phyloP scores from a whole-genome alignment of 108 stramenopile species.

The Cyclotella cryptica region DNA sequence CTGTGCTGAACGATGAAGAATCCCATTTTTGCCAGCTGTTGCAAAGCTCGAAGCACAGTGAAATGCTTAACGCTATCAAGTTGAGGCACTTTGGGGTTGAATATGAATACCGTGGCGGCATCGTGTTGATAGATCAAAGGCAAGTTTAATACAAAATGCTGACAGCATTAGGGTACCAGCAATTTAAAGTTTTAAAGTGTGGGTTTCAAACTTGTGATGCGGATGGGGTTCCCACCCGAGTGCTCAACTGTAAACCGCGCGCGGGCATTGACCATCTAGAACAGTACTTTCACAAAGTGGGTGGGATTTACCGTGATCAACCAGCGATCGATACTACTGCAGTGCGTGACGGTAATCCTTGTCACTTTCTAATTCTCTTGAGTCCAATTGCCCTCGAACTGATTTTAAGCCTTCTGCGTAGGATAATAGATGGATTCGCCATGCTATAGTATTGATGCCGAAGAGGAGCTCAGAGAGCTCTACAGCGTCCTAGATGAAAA shows the following conservation, averaged over 20 bases:
- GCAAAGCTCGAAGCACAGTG: neutral
- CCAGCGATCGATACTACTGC: conserved; percentile 10
- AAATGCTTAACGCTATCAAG: neutral
- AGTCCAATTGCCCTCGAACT: too few relatives aligned
- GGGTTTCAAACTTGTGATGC: too few relatives aligned
- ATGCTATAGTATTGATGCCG: conserved; percentile 20
- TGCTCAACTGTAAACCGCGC: neutral
- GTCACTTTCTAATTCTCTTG: conserved; percentile 8
- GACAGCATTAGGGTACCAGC: too few relatives aligned
- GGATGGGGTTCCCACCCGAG: too few relatives aligned
- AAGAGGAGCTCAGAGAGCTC: conserved; percentile 31
- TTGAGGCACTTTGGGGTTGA: neutral
- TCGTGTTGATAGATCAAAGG: neutral
- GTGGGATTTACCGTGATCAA: conserved; percentile 24
- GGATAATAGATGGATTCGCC: conserved; percentile 12
- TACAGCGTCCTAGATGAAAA: conserved; percentile 47
- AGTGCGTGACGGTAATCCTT: conserved; percentile 9
- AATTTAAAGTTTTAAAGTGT: too few relatives aligned
- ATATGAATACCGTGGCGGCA: neutral
- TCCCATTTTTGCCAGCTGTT: conserved; percentile 56
- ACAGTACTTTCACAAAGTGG: conserved; percentile 15
- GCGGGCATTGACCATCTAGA: conserved; percentile 5
- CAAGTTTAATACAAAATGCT: too few relatives aligned
- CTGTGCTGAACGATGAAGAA: conserved; percentile 36
- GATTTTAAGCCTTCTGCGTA: too few relatives aligned